A percentile compares a stretch with the other conserved stretches of the same genome.
phyloP scores from a whole-genome alignment of 257 asterid species.

The Solanum pennellii region DNA sequence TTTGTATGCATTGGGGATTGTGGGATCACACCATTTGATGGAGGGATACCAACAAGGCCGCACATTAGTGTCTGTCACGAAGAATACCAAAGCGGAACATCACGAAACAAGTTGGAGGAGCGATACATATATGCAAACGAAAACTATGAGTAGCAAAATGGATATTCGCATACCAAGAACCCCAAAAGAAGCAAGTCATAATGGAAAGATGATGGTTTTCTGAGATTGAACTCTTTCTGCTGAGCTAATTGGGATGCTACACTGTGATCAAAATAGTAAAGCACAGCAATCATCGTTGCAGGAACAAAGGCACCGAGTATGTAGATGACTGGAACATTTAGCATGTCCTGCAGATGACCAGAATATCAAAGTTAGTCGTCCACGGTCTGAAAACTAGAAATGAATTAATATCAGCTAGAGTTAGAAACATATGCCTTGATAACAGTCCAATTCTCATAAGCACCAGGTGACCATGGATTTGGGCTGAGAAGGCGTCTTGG shows the following conservation, averaged over 20 bases:
- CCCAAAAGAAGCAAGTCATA: constrained; percentile 73
- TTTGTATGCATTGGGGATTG: constrained; percentile 95
- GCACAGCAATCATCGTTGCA: constrained; percentile 83
- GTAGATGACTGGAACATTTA: constrained; percentile 55
- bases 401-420: not conserved
- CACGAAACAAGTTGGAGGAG: not conserved
- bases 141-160: not conserved
- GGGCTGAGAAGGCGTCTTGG: constrained; percentile 94
- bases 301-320: constrained; percentile 81
- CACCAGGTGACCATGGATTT: constrained; percentile 92
- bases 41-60: constrained; percentile 85
- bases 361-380: not conserved
- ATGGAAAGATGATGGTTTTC: constrained; percentile 84
- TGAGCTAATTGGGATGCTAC: constrained; percentile 90
- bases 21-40: constrained; percentile 85
- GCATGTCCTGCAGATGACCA: constrained; percentile 53
- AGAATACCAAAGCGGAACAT: not conserved
- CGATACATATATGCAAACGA: not conserved
- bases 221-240: constrained; percentile 72
- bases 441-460: constrained; percentile 86
- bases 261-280: constrained; percentile 89
- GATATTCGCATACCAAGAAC: constrained; percentile 45
- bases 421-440: constrained; percentile 39
- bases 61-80: constrained; percentile 60
- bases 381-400: not conserved